Evolutionary conservation across 805 yeast genomes (phyloP).

Genomic region (Saturnispora zaruensis): DNA sequence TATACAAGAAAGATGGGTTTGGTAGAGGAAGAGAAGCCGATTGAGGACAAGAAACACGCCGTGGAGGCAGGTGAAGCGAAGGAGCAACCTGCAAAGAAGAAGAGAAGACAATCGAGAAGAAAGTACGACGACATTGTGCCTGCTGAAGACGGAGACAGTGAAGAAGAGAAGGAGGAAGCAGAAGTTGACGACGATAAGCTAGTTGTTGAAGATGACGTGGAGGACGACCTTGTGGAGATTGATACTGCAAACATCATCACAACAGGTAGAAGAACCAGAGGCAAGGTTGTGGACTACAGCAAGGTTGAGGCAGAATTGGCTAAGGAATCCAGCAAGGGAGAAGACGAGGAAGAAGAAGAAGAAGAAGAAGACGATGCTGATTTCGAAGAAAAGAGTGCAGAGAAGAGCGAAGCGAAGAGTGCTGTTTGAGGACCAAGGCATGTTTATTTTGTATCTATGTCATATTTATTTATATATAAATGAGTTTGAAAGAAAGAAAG

Average conservation of each 20-base stretch:
- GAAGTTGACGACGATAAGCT: conserved; percentile 45
- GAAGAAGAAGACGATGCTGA: conserved; percentile 34
- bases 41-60: background rate
- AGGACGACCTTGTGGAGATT: conserved; percentile 72
- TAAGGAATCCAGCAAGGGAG: conserved; percentile 36
- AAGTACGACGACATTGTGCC: conserved; percentile 18
- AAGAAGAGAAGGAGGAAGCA: conserved; percentile 31
- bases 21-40: background rate
- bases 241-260: conserved; percentile 77
- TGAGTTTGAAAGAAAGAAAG: background rate
- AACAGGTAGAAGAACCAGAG: conserved; percentile 85
- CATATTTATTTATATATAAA: conserved; percentile 1
- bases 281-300: conserved; percentile 75
- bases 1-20: background rate
- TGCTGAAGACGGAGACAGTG: conserved; percentile 18
- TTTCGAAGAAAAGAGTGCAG: conserved; percentile 35
- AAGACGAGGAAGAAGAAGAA: conserved; percentile 29
- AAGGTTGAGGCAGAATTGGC: conserved; percentile 70
- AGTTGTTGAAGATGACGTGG: conserved; percentile 58
- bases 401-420: conserved; percentile 20
- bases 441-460: background rate
- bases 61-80: background rate
- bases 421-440: background rate
- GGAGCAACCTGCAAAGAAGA: conserved; percentile 9
- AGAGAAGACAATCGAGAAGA: conserved; percentile 19